Base-by-base conservation (phyloP, 805 yeast genomes). In the Wickerhamomyces queroliae region DNA sequence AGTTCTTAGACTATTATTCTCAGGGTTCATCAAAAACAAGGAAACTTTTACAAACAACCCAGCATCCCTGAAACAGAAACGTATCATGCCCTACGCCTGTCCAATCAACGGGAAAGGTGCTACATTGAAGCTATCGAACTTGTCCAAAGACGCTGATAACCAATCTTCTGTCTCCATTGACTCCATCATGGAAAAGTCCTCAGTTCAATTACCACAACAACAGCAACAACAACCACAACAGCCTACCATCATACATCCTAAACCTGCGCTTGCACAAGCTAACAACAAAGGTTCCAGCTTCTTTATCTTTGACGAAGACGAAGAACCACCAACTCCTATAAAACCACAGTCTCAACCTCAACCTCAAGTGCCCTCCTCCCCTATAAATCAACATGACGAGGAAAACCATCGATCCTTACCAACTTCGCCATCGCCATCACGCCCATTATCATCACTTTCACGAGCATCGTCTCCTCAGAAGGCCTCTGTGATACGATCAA, bases 1-100 rank as follows among this genome's bases (percentile, higher is more conserved):
- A n/a, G n/a, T n/a, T n/a, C n/a, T n/a, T n/a, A n/a, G n/a, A n/a
- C n/a, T n/a, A n/a, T n/a, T n/a, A n/a, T n/a, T n/a, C n/a, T n/a
- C n/a, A n/a, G n/a, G n/a, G n/a, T n/a, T n/a, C n/a, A n/a, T n/a
- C n/a, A n/a, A 8, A 19, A 15, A 33, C 24, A 19, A 23, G 17
- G n/a, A n/a, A n/a, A n/a, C n/a, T n/a, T n/a, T n/a, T n/a, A n/a
- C n/a, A n/a, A n/a, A n/a, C n/a, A n/a, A n/a, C n/a, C n/a, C n/a
- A n/a, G n/a, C 31, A 7, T 28, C 31, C 17, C 11, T 23, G 25
- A 23, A 23, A 10, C n/a, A 4, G 19, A 23, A 18, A 18, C 19
- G 23, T 11, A 23, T 8, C 6, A 54, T 54, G 59, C 59, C 59
- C 8, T 54, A 54, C 46, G 46, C 56, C n/a, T 49, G 57, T 24